A percentile compares a stretch with the other conserved stretches of the same genome.
Evolutionary conservation across 257 asterid species (phyloP).

Genomic region (Schizonepeta tenuifolia): DNA sequence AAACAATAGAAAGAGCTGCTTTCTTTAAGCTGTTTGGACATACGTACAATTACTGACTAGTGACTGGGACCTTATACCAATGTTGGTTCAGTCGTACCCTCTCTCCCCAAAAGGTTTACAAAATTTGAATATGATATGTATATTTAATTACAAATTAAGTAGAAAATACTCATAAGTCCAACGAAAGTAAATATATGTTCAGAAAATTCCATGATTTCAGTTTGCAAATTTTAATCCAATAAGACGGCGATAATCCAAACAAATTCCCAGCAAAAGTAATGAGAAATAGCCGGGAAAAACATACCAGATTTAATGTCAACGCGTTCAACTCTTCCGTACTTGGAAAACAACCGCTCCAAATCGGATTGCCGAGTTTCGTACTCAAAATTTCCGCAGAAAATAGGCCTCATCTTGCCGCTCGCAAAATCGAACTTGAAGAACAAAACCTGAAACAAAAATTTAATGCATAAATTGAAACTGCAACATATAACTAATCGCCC

Average conservation of each 20-base stretch:
- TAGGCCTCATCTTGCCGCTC: conserved; percentile 59
- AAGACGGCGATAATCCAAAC: background rate
- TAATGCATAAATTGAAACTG: background rate
- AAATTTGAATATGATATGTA: background rate
- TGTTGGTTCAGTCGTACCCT: background rate
- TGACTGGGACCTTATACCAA: background rate
- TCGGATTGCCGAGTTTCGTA: conserved; percentile 78
- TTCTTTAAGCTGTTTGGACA: no score
- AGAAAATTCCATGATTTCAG: background rate
- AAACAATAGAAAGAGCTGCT: background rate
- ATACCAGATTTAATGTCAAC: conserved; percentile 94
- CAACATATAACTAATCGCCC: background rate
- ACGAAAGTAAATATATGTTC: background rate
- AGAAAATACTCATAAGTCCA: background rate
- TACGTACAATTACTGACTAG: no score
- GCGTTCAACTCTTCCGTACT: conserved; percentile 81
- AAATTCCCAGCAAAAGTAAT: background rate
- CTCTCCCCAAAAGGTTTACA: background rate
- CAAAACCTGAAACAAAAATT: background rate
- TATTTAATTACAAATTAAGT: background rate
- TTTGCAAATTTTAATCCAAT: background rate
- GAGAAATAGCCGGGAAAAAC: background rate
- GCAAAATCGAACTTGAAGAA: background rate
- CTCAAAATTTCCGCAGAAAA: conserved; percentile 88
- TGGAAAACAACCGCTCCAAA: conserved; percentile 75